A percentile compares a stretch with the other conserved stretches of the same genome.
Conservation (phyloP, 352 stramenopile species). For the Phytophthora kernoviae region DNA sequence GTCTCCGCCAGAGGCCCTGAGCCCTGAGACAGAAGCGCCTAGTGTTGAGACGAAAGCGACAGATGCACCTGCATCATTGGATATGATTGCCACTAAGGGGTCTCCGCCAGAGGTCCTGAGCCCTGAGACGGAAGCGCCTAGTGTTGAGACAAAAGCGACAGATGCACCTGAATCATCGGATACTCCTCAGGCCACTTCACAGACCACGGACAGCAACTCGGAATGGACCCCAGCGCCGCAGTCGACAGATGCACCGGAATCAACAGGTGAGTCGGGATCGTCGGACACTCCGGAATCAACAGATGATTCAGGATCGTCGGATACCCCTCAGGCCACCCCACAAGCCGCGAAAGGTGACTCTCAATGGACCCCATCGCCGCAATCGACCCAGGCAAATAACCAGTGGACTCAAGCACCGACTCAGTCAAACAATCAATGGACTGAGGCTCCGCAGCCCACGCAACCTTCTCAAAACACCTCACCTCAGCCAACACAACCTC, state of each 20-base stretch:
- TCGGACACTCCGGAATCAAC: conserved; percentile 9
- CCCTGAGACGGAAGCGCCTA: background rate
- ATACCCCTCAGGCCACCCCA: no score
- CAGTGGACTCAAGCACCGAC: conserved; percentile 6
- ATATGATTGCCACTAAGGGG: conserved; percentile 13
- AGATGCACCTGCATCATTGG: no score
- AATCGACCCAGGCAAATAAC: background rate
- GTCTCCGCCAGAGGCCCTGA: background rate
- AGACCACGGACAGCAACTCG: background rate
- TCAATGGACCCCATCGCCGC: background rate
- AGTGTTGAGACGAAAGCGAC: background rate
- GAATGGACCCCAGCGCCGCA: conserved; percentile 8
- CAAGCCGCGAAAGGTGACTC: no score
- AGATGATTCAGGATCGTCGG: no score
- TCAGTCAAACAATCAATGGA: background rate
- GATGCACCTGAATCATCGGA: no score
- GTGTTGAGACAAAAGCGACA: background rate
- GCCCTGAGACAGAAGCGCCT: background rate
- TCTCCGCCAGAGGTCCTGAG: background rate
- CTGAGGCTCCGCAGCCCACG: background rate
- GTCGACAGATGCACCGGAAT: conserved; percentile 6
- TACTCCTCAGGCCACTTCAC: no score
- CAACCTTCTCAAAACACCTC: conserved; percentile 5
- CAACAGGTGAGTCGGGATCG: conserved; percentile 2
- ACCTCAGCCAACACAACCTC: conserved; percentile 11